phyloP scores from a whole-genome alignment of 1,139 yeast genomes.

The Candida gigantensis region DNA sequence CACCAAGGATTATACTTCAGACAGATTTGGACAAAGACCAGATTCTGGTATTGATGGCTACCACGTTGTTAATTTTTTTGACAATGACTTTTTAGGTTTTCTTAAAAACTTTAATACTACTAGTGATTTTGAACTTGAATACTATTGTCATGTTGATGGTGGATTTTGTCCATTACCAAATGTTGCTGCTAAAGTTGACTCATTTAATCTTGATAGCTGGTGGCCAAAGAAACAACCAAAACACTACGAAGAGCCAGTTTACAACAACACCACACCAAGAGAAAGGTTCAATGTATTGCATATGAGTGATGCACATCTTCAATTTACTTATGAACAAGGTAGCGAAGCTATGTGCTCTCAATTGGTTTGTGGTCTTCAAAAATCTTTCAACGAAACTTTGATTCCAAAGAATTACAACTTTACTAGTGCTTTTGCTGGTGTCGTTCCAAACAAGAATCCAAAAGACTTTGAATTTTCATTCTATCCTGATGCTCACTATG shows the following conservation, averaged over 20 bases:
- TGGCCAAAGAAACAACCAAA: constrained; percentile 33
- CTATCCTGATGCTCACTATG: constrained; percentile 28
- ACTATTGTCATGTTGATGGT: constrained; percentile 34
- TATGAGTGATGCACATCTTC: constrained; percentile 64
- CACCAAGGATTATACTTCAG: constrained; percentile 27
- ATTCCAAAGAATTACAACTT: constrained; percentile 34
- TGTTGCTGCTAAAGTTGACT: constrained; percentile 26
- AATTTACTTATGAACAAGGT: constrained; percentile 58
- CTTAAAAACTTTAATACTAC: constrained; percentile 36
- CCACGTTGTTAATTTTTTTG: constrained; percentile 33
- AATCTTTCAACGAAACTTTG: constrained; percentile 32
- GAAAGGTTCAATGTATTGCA: constrained; percentile 61
- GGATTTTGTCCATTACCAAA: constrained; percentile 30
- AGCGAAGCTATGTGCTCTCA: constrained; percentile 61
- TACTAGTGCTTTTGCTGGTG: constrained; percentile 23
- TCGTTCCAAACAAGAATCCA: constrained; percentile 22
- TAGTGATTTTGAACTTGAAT: constrained; percentile 36
- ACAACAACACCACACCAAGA: constrained; percentile 17
- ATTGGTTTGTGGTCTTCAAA: constrained; percentile 51
- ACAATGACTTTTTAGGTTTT: constrained; percentile 42
- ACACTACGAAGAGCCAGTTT: constrained; percentile 27
- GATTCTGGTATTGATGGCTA: constrained; percentile 26
- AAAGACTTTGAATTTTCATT: constrained; percentile 23
- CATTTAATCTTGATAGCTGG: constrained; percentile 27
- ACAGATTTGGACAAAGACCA: constrained; percentile 19